Conservation (phyloP, 2,329 filamentous ascomycete species). For the Aspergillus brunneoviolaceus region DNA sequence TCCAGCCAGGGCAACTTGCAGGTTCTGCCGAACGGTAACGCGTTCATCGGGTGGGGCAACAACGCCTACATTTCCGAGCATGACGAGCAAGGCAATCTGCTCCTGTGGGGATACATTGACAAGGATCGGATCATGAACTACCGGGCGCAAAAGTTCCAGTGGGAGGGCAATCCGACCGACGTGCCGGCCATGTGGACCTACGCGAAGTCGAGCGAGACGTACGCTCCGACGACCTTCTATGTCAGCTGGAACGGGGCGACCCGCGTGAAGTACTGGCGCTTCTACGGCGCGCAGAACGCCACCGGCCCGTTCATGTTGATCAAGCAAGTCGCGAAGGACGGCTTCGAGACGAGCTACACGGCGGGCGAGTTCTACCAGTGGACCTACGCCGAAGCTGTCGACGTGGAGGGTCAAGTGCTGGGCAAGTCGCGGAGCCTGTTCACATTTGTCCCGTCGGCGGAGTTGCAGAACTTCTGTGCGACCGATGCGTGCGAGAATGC, state of each 20-base stretch:
- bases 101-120: conserved; percentile 40
- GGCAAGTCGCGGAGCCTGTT: conserved; percentile 34
- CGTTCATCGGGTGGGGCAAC: conserved; percentile 46
- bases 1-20: conserved; percentile 44
- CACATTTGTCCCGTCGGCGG: conserved; percentile 39
- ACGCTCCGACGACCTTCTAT: conserved; percentile 34
- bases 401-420: conserved; percentile 31
- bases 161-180: conserved; percentile 42
- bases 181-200: conserved; percentile 44
- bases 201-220: conserved; percentile 27
- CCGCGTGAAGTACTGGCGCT: conserved; percentile 36
- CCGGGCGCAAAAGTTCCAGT: conserved; percentile 44
- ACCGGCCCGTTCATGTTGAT: conserved; percentile 34
- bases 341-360: conserved; percentile 41
- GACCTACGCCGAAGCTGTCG: conserved; percentile 39
- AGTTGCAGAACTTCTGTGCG: conserved; percentile 33
- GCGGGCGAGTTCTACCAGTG: conserved; percentile 30
- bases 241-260: conserved; percentile 46
- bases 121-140: conserved; percentile 42
- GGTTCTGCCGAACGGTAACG: conserved; percentile 37
- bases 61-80: conserved; percentile 43
- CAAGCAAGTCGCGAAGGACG: conserved; percentile 31
- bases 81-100: conserved; percentile 35
- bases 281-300: conserved; percentile 34
- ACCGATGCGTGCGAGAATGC: conserved; percentile 32